These are phyloP conservation scores for Hyaloperonospora arabidopsidis DNA, from an alignment of 352 stramenopile species.

Conservation along the genomic window DNA sequence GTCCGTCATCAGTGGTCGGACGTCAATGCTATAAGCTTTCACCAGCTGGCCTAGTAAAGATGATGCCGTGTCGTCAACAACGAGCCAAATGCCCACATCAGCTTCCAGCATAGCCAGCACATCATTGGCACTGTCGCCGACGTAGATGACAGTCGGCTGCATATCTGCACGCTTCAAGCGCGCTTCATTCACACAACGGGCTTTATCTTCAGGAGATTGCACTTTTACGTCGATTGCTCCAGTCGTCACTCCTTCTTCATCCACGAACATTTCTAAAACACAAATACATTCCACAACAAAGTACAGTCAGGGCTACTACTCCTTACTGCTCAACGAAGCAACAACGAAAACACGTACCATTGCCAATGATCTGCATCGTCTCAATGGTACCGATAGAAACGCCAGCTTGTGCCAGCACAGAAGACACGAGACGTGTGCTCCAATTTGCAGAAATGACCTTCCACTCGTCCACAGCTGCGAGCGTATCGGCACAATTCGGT, in stretches of 20 bases:
- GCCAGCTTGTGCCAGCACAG: slow-evolving; percentile 14
- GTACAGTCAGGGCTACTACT: neutral
- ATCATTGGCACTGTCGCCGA: slow-evolving; percentile 67
- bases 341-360: slow-evolving; percentile 30
- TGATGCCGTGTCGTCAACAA: neutral
- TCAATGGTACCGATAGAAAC: neutral
- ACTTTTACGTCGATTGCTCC: slow-evolving; percentile 44
- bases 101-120: slow-evolving; percentile 51
- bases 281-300: neutral
- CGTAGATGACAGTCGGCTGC: slow-evolving; percentile 30
- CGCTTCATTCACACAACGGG: slow-evolving; percentile 19
- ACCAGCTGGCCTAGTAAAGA: slow-evolving; percentile 20
- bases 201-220: slow-evolving; percentile 58
- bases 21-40: slow-evolving; percentile 27
- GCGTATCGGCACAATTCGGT: slow-evolving; percentile 24
- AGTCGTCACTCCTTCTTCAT: slow-evolving; percentile 34
- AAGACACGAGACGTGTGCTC: slow-evolving; percentile 40
- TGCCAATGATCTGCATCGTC: slow-evolving; percentile 33
- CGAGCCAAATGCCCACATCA: slow-evolving; percentile 49
- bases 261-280: slow-evolving; percentile 40
- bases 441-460: slow-evolving; percentile 64
- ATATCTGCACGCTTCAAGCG: slow-evolving; percentile 1
- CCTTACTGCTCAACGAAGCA: neutral
- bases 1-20: slow-evolving; percentile 21
- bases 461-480: slow-evolving; percentile 19